Conservation (phyloP, 306 rosid genomes). For the Senna siamea region DNA sequence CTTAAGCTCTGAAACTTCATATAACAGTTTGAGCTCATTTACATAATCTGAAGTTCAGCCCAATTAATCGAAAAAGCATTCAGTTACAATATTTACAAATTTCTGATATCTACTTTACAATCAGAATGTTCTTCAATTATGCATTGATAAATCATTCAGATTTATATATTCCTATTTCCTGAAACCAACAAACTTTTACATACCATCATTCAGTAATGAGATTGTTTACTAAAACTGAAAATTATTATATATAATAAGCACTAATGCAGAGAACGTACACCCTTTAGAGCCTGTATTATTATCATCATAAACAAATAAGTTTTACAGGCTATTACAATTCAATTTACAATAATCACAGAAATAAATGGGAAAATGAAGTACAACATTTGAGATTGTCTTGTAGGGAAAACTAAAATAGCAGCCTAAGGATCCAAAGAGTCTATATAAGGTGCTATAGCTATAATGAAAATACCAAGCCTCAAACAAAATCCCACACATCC, state of each 20-base stretch:
- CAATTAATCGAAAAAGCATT: background rate
- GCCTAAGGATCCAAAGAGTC: too few species aligned
- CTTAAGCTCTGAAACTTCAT: conserved; percentile 13
- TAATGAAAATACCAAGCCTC: too few species aligned
- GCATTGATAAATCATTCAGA: background rate
- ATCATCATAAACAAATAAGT: background rate
- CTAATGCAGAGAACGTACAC: conserved; percentile 1
- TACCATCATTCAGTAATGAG: background rate
- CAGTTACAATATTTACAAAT: background rate
- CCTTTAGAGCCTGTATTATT: background rate
- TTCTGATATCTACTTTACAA: background rate
- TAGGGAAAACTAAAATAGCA: too few species aligned
- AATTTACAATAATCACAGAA: too few species aligned
- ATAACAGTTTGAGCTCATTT: conserved; percentile 10
- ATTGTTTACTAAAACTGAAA: too few species aligned
- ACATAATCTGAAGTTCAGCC: conserved; percentile 4
- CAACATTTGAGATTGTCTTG: too few species aligned
- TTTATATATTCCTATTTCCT: background rate
- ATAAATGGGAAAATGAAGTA: too few species aligned
- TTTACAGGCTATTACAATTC: too few species aligned
- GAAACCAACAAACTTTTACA: background rate
- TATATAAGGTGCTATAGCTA: too few species aligned
- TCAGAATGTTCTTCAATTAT: background rate
- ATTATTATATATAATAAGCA: too few species aligned
- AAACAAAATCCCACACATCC: too few species aligned